Conservation (phyloP, 768 basidiomycete genomes). For the Kondoa malvinella region DNA sequence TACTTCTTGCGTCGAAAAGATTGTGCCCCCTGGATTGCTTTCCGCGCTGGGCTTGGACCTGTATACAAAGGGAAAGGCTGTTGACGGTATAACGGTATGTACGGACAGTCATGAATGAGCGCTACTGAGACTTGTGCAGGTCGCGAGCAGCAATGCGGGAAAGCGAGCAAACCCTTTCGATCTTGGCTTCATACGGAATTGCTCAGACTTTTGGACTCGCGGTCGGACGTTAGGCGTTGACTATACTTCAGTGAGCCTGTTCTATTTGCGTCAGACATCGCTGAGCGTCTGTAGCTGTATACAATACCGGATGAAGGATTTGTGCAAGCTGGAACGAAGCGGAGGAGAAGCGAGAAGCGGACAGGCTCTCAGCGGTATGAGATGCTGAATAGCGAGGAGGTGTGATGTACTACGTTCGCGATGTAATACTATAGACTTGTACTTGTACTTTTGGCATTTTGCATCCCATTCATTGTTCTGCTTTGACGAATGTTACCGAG, state of each 20-base stretch:
- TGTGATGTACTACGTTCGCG: no score
- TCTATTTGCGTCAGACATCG: background rate
- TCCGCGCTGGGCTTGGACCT: constrained; percentile 82
- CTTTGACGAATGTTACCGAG: no score
- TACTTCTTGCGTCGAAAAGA: constrained; percentile 7
- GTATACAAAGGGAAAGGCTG: constrained; percentile 79
- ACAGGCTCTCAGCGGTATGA: background rate
- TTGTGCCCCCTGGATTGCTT: constrained; percentile 53
- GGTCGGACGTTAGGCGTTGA: constrained; percentile 74
- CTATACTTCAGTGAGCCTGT: constrained; percentile 36
- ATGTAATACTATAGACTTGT: no score
- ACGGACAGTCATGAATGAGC: background rate
- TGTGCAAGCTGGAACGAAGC: constrained; percentile 11
- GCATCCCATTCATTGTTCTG: no score
- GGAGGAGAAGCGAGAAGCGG: background rate
- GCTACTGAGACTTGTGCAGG: background rate
- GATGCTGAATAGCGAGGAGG: background rate
- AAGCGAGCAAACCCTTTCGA: constrained; percentile 84
- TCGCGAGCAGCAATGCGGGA: constrained; percentile 39
- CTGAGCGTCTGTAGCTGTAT: constrained; percentile 40
- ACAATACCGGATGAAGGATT: constrained; percentile 79
- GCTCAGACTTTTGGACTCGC: constrained; percentile 83
- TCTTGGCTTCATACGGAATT: constrained; percentile 56
- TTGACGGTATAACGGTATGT: constrained; percentile 47
- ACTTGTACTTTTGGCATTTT: no score